Evolutionary conservation across 192 early-diverging fungal species (phyloP).

Genomic region (Chytriomyces hyalinus): DNA sequence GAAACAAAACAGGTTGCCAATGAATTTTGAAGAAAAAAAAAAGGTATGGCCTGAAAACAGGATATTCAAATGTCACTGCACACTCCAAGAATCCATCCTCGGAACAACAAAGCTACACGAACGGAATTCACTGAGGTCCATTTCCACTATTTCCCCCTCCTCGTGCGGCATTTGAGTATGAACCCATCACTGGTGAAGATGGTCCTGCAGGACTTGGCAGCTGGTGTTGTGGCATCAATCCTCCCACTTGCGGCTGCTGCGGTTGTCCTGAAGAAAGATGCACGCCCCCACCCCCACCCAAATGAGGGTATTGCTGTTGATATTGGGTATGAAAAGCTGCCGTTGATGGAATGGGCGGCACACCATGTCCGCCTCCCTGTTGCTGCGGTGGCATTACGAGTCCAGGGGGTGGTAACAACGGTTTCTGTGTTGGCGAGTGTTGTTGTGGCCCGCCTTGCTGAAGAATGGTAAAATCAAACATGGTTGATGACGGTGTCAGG

Average conservation of each 20-base stretch:
- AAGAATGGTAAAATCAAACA: slow-evolving; percentile 26
- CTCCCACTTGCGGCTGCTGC: slow-evolving; percentile 5
- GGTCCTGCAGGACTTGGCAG: slow-evolving; percentile 11
- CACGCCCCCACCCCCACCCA: neutral
- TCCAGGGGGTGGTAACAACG: neutral
- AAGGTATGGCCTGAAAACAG: too few species aligned
- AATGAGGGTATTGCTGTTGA: neutral
- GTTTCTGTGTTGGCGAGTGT: neutral
- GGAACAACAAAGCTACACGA: too few species aligned
- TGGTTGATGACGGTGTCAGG: slow-evolving; percentile 24
- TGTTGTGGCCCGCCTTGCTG: neutral
- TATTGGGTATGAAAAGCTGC: neutral
- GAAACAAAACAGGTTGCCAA: too few species aligned
- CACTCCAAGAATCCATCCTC: too few species aligned
- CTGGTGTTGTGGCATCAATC: slow-evolving; percentile 7
- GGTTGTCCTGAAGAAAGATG: neutral
- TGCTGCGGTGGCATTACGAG: neutral
- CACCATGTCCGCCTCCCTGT: neutral
- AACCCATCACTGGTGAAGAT: neutral
- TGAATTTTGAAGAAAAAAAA: too few species aligned
- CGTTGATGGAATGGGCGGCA: neutral
- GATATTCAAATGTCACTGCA: too few species aligned
- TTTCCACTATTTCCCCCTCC: neutral
- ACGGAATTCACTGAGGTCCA: too few species aligned
- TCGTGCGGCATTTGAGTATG: neutral